Conservation (phyloP, 2,329 filamentous ascomycete genomes). For the Aspergillus sp. region DNA sequence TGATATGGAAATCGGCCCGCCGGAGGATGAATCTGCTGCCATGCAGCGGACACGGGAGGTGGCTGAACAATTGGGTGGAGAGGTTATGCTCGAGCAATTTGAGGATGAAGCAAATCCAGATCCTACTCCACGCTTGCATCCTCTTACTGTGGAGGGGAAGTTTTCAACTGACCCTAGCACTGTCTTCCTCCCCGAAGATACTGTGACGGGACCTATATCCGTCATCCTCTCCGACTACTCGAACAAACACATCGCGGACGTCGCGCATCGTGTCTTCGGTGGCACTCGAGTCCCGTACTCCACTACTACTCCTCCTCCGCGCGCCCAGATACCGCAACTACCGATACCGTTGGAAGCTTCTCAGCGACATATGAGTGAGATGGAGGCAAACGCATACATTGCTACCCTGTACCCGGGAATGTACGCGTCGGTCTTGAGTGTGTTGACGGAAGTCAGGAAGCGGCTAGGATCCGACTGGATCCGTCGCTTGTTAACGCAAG, state of each 20-base stretch:
- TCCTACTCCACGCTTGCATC: constrained; percentile 62
- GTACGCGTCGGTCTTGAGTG: constrained; percentile 57
- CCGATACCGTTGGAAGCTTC: constrained; percentile 57
- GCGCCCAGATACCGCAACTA: constrained; percentile 51
- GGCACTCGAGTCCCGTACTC: constrained; percentile 74
- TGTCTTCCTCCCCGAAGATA: constrained; percentile 67
- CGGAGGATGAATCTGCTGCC: constrained; percentile 27
- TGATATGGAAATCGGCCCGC: constrained; percentile 26
- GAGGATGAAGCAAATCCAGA: constrained; percentile 39
- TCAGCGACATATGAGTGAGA: constrained; percentile 57
- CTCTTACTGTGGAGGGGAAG: constrained; percentile 69
- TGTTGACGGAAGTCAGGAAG: constrained; percentile 59
- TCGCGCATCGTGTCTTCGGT: constrained; percentile 73
- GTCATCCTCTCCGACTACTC: constrained; percentile 66
- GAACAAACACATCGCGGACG: constrained; percentile 69
- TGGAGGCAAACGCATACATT: constrained; percentile 60
- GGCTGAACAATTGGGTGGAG: constrained; percentile 37
- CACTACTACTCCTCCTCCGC: constrained; percentile 62
- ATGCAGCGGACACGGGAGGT: constrained; percentile 37
- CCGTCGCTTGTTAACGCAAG: constrained; percentile 53
- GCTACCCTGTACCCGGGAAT: constrained; percentile 60
- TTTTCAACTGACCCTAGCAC: constrained; percentile 73
- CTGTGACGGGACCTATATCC: constrained; percentile 68
- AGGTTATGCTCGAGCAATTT: constrained; percentile 44
- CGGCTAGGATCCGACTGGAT: constrained; percentile 60